Evolutionary conservation across 192 early-diverging fungal genomes (phyloP).

Genomic region (Paraglomus brasilianum): DNA sequence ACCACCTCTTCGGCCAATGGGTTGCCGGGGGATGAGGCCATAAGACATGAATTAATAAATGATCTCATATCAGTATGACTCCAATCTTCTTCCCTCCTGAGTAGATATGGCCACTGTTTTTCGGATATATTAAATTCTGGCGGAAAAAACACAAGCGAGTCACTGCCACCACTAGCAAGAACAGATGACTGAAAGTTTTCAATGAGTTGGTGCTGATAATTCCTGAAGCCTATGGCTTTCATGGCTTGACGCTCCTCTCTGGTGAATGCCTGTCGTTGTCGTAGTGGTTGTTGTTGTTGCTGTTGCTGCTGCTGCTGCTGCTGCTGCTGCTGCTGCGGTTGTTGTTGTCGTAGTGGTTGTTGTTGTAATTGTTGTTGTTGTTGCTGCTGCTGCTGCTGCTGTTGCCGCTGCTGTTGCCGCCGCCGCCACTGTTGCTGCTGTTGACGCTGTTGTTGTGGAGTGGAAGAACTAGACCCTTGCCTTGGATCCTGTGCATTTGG

Average conservation of each 20-base stretch:
- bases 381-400: background rate
- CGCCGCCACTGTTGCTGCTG: background rate
- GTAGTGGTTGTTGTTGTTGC: background rate
- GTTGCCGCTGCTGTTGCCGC: background rate
- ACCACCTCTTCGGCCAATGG: conserved; percentile 31
- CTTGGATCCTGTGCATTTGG: too few relatives aligned
- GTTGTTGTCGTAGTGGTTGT: background rate
- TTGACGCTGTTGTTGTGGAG: too few relatives aligned
- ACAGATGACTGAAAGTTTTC: conserved; percentile 22
- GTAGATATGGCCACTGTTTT: conserved; percentile 6
- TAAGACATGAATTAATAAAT: conserved; percentile 31
- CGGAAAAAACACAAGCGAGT: conserved; percentile 6
- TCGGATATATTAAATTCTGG: background rate
- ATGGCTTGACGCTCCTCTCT: background rate
- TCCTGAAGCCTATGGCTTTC: background rate
- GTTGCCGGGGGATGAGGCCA: background rate
- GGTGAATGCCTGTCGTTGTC: background rate
- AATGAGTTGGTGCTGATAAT: background rate
- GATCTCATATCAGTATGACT: conserved; percentile 23
- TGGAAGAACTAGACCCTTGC: too few relatives aligned
- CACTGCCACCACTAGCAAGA: conserved; percentile 15
- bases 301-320: background rate
- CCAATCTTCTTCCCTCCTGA: background rate
- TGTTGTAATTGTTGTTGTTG: background rate
- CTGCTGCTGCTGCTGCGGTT: too few relatives aligned